Evolutionary conservation across 768 basidiomycete genomes (phyloP), one percentile per base, ranked within the genome.

Genomic region (Nidularia sp.): DNA sequence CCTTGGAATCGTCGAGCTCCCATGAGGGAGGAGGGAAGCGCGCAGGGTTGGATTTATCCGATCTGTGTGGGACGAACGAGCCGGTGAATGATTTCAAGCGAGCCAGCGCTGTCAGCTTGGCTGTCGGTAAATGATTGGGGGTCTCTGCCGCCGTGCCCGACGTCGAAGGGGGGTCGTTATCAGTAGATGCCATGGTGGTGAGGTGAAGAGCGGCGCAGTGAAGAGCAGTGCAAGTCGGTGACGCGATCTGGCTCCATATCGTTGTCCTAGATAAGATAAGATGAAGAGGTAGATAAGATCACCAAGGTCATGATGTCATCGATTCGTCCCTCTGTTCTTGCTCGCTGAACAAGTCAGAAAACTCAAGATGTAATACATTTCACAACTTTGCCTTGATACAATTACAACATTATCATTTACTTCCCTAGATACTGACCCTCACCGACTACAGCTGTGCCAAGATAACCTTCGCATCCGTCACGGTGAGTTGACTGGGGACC

Each of bases 21-120:
- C 77, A 78, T n/a, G 75, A 75, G 1, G 76, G 73, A 12, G 76
- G 77, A 32, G 77, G 77, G 54, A 76, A 78, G 43, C 70, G 57
- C 4, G 70, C 54, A 3, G 60, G 55, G 8, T 57, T 45, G 13
- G 56, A 32, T 35, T 54, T 55, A 15, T 41, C 33, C 4, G 34
- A 63, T 54, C 47, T 61, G 52, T 54, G 63, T 47, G 49, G 51
- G 34, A 61, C 53, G 32, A 62, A 57, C 31, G 62, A 62, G 52
- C 57, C 59, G 1, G 67, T 62, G 51, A 71, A 61, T 1, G 70
- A 66, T 57, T 69, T 73, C 52, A 74, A 63, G 22, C 72, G 69
- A 35, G 65, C 57, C 6, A 74, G 51, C 6, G 71, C 68, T 4
- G 67, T 58, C 5, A 72, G 55, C 55, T 75, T 75, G 22, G 65